phyloP scores from a whole-genome alignment of 345 rosid species.

The Microthlaspi erraticum region DNA sequence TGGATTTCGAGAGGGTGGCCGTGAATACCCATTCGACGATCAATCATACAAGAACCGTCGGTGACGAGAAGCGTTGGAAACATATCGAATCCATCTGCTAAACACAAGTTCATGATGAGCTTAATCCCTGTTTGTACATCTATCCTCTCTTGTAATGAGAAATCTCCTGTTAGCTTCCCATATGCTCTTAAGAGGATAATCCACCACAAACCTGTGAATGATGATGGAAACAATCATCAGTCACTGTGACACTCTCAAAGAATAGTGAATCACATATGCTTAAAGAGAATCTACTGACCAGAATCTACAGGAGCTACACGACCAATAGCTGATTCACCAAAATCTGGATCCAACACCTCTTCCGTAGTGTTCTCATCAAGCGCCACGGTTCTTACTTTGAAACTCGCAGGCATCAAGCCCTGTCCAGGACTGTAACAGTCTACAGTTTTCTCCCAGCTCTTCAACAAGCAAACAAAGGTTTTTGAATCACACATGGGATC shows the following conservation, averaged over 20 bases:
- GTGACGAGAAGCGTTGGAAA: slow-evolving; percentile 86
- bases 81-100: slow-evolving; percentile 91
- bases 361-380: slow-evolving; percentile 68
- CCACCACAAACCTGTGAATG: slow-evolving; percentile 82
- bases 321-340: slow-evolving; percentile 93
- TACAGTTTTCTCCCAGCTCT: slow-evolving; percentile 98
- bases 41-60: slow-evolving; percentile 95
- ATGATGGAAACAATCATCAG: slow-evolving; percentile 24
- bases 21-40: slow-evolving; percentile 88
- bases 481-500: too few species aligned
- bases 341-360: slow-evolving; percentile 91
- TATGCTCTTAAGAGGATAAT: slow-evolving; percentile 83
- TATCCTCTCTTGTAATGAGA: slow-evolving; percentile 78
- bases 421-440: slow-evolving; percentile 96
- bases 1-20: slow-evolving; percentile 97
- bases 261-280: not conserved
- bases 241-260: not conserved
- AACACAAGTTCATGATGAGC: slow-evolving; percentile 72
- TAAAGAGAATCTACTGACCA: slow-evolving; percentile 51
- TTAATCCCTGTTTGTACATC: slow-evolving; percentile 91
- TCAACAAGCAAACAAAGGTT: not conserved
- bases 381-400: slow-evolving; percentile 74
- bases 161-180: slow-evolving; percentile 85
- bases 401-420: slow-evolving; percentile 95
- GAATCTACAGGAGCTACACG: slow-evolving; percentile 97